Base-by-base conservation (phyloP, 2,329 filamentous ascomycete species). In the Penicillium freii region DNA sequence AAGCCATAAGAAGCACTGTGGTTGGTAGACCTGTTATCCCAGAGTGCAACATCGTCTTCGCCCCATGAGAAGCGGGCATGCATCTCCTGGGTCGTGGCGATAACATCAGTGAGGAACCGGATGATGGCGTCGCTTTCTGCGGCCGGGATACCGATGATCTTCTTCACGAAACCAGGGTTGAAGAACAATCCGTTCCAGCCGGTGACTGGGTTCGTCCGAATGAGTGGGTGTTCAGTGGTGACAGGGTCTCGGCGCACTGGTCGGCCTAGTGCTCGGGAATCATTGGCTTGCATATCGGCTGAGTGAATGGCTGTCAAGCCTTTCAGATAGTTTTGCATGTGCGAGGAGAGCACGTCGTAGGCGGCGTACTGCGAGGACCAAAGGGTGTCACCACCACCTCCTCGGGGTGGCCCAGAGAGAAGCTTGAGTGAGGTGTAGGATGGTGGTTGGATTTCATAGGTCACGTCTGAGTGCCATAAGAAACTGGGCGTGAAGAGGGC, bases 31-130 rank as follows among this genome's bases (percentile, higher is more conserved):
- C 85, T 76, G 61, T 88, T 89, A 67, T 89, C 86, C 86, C 87
- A 89, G 57, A 89, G 80, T 0, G 85, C 85, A 1, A 90, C 83
- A 56, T 88, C 87, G 42, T 83, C 81, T 60, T 84, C 81, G 43
- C 80, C 78, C 86, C 87, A 88, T 62, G 82, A 80, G 66, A 87
- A 85, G 19, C 88, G 81, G 6, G 84, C 87, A 65, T 91, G 87
- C 58, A 88, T 78, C 71, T 92, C 89, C 42, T 88, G 87, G 7
- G 80, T 84, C 1, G 81, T 82, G 3, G 80, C 72, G 7, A 85
- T 77, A 25, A 85, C 73, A 64, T 84, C 80, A 34, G 82, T 83
- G 34, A 86, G 74, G 46, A 80, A 78, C 3, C 69, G 66, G 58
- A 84, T 77, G 60, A 84, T 82, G 42, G 77, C 72, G 61, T 84